Conservation (phyloP, 2,329 filamentous ascomycete genomes). For the Aspergillus sergii region DNA sequence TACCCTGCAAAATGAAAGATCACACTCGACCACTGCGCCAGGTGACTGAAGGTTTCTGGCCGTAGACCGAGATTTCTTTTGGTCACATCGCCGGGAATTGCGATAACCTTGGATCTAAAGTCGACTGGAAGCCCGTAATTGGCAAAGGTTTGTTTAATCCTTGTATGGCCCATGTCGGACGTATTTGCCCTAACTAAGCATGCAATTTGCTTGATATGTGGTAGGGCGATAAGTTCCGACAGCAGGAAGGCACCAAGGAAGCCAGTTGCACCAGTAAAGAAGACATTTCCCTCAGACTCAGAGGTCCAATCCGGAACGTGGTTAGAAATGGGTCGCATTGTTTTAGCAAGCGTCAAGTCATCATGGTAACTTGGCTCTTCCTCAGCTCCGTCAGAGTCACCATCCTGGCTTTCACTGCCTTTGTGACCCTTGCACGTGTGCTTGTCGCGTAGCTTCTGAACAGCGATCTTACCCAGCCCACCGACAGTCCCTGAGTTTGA, state of each 20-base stretch:
- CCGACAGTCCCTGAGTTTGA: conserved; percentile 21
- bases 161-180: neutral
- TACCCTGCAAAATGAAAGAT: conserved; percentile 18
- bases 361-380: neutral
- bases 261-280: conserved; percentile 17
- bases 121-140: conserved; percentile 11
- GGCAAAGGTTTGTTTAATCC: conserved; percentile 11
- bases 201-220: conserved; percentile 12
- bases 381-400: neutral
- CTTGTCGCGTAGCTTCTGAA: conserved; percentile 19
- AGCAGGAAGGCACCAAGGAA: conserved; percentile 21
- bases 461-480: conserved; percentile 14
- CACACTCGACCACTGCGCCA: conserved; percentile 15
- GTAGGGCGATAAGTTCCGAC: conserved; percentile 4
- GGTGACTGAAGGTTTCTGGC: neutral
- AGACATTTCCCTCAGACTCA: conserved; percentile 15
- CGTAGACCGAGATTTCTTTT: conserved; percentile 6
- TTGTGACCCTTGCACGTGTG: conserved; percentile 5
- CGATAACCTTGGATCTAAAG: conserved; percentile 8
- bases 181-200: conserved; percentile 20
- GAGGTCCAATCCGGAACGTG: conserved; percentile 9
- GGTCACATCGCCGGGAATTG: conserved; percentile 8
- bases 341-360: conserved; percentile 9
- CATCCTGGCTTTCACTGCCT: neutral
- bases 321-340: conserved; percentile 6